Evolutionary conservation across 1,284 basidiomycete species (phyloP), one percentile per base, ranked within the genome.

Genomic region (Neonothopanus nambi): DNA sequence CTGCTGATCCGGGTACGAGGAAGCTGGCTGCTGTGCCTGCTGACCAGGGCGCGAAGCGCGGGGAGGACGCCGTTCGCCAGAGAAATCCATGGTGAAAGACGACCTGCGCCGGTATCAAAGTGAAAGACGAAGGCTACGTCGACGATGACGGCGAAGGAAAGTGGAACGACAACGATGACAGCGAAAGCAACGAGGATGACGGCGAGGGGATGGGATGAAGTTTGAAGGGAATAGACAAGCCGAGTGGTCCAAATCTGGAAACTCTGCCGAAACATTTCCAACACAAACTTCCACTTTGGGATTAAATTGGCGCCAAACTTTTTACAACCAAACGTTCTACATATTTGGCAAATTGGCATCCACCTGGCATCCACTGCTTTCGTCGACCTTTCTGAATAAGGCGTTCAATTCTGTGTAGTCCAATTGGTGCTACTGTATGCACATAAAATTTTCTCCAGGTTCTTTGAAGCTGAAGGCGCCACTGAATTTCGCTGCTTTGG

Each of bases 1-100:
- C 58, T 59, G 63, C 52, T 47, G 48, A 57, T 64, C 40, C 60
- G 65, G 40, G 63, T 74, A 59, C 57, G 71, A 50, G 53, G 64
- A n/a, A 13, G 64, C 57, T 53, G 67, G 67, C 42, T 60, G 66
- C 18, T 47, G 44, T n/a, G 38, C 39, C 15, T 47, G 51, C 30
- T 51, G 54, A 30, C 39, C 37, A 28, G 55, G 55, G 18, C 56
- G 56, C 30, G 56, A 39, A 35, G 56, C 46, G 39, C 56, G 56
- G 50, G 56, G 56, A 41, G 56, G 56, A 37, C 56, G 46, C n/a
- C 55, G 51, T 48, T 57, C 55, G 33, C 46, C 46, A 35, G 35
- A 11, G 26, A 18, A 42, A 13, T 50, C 44, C 54, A 56, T 56
- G 44, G 23, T 33, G 43, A 35, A 7, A 33, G 40, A 47, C 46